A percentile compares a stretch with the other conserved stretches of the same genome.
Conservation (phyloP, 1,284 basidiomycete species). For the Boletus calvinii region DNA sequence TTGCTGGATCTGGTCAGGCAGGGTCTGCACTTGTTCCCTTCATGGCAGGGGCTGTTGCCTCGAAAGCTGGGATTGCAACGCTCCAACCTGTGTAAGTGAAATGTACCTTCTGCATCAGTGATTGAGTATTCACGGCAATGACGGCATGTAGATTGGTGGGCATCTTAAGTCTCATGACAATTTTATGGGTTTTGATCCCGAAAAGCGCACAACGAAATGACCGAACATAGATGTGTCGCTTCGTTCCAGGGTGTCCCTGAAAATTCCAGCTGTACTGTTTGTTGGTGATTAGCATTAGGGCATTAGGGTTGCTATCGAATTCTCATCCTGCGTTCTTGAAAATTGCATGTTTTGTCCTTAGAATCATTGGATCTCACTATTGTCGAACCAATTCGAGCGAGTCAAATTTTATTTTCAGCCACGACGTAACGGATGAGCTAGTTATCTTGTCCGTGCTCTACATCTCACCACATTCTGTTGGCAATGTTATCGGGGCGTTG, state of each 20-base stretch:
- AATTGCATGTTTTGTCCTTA: neutral
- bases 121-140: neutral
- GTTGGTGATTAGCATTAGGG: too few relatives aligned
- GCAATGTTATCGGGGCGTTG: neutral
- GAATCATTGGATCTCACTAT: neutral
- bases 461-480: conserved; percentile 35
- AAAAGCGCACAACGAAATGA: conserved; percentile 11
- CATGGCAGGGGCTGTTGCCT: conserved; percentile 53
- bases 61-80: conserved; percentile 45
- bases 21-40: conserved; percentile 59
- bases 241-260: neutral
- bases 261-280: neutral
- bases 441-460: conserved; percentile 8
- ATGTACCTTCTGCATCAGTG: neutral
- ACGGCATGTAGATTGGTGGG: conserved; percentile 40
- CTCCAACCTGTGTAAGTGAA: conserved; percentile 54
- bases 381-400: neutral
- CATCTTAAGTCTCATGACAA: conserved; percentile 43
- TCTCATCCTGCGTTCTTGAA: neutral
- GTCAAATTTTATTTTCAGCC: neutral
- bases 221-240: neutral
- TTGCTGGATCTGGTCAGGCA: conserved; percentile 50
- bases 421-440: neutral
- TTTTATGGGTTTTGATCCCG: conserved; percentile 44
- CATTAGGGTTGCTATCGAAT: neutral